Conservation (phyloP, 257 asterid genomes). For the Scutellaria barbata region DNA sequence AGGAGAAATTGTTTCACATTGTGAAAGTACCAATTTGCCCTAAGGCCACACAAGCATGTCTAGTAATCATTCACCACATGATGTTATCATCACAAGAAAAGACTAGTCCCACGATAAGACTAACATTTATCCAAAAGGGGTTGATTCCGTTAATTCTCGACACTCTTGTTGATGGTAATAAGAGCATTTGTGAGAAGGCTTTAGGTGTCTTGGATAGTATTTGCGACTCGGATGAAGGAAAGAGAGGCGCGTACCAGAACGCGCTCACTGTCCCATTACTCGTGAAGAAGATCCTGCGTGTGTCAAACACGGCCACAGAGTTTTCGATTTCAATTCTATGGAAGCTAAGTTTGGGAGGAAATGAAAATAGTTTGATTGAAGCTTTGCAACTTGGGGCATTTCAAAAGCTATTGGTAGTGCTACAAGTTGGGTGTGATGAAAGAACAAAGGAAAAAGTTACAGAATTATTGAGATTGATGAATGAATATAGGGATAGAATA, state of each 20-base stretch:
- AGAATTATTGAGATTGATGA: slow-evolving; percentile 70
- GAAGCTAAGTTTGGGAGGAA: slow-evolving; percentile 53
- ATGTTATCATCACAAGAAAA: slow-evolving; percentile 13
- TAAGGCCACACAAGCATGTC: slow-evolving; percentile 54
- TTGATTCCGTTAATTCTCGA: slow-evolving; percentile 53
- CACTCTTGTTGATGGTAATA: slow-evolving; percentile 64
- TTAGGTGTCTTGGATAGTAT: slow-evolving; percentile 56
- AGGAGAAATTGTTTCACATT: slow-evolving; percentile 43
- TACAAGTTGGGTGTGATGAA: slow-evolving; percentile 69
- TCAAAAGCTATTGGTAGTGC: slow-evolving; percentile 71
- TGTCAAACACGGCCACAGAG: slow-evolving; percentile 60
- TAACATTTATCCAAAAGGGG: slow-evolving; percentile 48
- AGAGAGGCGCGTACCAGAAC: slow-evolving; percentile 36
- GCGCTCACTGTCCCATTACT: slow-evolving; percentile 60
- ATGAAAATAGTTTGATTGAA: slow-evolving; percentile 45
- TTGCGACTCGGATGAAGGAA: slow-evolving; percentile 51
- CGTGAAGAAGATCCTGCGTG: slow-evolving; percentile 66
- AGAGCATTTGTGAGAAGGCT: slow-evolving; percentile 53
- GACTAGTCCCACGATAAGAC: background rate
- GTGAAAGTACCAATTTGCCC: slow-evolving; percentile 66
- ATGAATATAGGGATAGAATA: slow-evolving; percentile 48
- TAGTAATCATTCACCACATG: slow-evolving; percentile 52
- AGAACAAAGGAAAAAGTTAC: background rate
- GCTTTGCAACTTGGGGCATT: slow-evolving; percentile 69
- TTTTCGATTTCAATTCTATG: slow-evolving; percentile 53